Evolutionary conservation across 1,284 basidiomycete genomes (phyloP).

Genomic region (Farysia itapuensis): DNA sequence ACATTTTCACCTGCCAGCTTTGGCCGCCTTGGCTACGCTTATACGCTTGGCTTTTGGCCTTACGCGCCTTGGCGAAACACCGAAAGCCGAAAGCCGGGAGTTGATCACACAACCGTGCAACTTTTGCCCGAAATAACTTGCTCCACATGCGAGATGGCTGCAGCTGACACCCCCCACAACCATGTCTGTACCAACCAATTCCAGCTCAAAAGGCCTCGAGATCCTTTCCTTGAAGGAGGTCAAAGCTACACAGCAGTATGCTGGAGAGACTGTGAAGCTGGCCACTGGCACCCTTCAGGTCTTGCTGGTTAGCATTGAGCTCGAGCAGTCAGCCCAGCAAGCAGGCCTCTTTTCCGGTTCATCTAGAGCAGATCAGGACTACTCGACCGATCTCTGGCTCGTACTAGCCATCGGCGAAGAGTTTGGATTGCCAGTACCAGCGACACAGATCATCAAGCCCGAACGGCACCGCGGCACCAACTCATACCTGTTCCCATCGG

Average conservation of each 20-base stretch:
- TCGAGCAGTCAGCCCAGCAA: slow-evolving; percentile 8
- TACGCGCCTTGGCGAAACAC: too few species aligned
- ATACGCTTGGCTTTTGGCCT: too few species aligned
- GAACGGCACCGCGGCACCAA: slow-evolving; percentile 6
- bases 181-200: background rate
- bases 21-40: too few species aligned
- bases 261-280: slow-evolving; percentile 29
- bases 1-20: too few species aligned
- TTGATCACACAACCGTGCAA: too few species aligned
- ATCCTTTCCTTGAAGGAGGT: slow-evolving; percentile 22
- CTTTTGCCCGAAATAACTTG: too few species aligned
- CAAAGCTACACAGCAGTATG: slow-evolving; percentile 34
- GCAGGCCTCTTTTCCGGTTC: background rate
- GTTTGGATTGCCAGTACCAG: slow-evolving; percentile 33
- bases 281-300: slow-evolving; percentile 24
- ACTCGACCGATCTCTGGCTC: slow-evolving; percentile 41
- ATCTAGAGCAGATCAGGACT: background rate
- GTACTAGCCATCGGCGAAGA: slow-evolving; percentile 34
- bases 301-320: slow-evolving; percentile 36
- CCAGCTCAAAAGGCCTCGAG: slow-evolving; percentile 22
- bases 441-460: slow-evolving; percentile 29
- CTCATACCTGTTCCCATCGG: slow-evolving; percentile 34
- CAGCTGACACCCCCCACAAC: too few species aligned
- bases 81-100: too few species aligned
- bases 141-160: too few species aligned